These are phyloP conservation scores for Metarhizium humberi DNA, from an alignment of 2,329 filamentous ascomycete genomes.

Conservation along the genomic window DNA sequence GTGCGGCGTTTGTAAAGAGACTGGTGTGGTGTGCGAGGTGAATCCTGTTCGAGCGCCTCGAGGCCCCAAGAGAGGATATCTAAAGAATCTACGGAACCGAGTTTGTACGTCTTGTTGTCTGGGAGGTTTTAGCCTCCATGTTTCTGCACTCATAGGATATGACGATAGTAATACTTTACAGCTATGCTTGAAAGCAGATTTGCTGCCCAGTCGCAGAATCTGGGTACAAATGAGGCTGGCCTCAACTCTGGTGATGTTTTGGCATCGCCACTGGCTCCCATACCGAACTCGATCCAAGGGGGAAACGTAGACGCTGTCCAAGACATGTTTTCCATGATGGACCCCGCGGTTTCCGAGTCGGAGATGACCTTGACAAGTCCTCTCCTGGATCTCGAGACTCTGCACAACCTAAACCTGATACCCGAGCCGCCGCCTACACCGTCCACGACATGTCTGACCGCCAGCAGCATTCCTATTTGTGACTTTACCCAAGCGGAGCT, in stretches of 20 bases:
- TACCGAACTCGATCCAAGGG: neutral
- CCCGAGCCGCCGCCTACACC: neutral
- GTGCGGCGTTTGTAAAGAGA: constrained; percentile 4
- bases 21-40: constrained; percentile 5
- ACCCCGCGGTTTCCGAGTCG: neutral
- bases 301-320: neutral
- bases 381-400: neutral
- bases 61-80: constrained; percentile 7
- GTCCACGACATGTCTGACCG: neutral
- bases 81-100: constrained; percentile 4
- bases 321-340: neutral
- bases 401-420: neutral
- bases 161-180: neutral
- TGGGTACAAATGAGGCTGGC: neutral
- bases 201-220: neutral
- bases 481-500: constrained; percentile 6
- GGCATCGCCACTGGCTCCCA: neutral
- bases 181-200: neutral
- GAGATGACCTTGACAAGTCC: neutral
- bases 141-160: neutral
- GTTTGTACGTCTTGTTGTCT: constrained; percentile 2
- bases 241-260: neutral
- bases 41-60: constrained; percentile 1
- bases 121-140: neutral
- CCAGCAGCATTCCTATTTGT: neutral